Evolutionary conservation across 805 yeast genomes (phyloP).

Genomic region (Candida insectorum): DNA sequence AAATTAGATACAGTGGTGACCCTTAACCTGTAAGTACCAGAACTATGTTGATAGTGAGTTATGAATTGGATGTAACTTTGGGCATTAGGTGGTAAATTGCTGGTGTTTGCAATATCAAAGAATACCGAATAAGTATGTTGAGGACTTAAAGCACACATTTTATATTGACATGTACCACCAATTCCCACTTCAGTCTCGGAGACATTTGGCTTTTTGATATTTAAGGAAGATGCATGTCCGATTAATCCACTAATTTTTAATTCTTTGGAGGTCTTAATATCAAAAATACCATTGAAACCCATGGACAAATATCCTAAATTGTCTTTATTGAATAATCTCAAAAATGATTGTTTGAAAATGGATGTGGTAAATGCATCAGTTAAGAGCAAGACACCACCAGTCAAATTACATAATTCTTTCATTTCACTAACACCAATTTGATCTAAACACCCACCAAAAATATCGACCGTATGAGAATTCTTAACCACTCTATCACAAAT

Average conservation of each 20-base stretch:
- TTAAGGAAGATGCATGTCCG: constrained; percentile 59
- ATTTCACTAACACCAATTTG: constrained; percentile 67
- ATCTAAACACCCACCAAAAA: constrained; percentile 66
- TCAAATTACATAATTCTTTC: constrained; percentile 53
- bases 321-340: constrained; percentile 44
- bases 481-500: constrained; percentile 46
- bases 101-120: constrained; percentile 47
- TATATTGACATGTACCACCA: constrained; percentile 90
- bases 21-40: constrained; percentile 53
- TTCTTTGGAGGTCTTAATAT: constrained; percentile 49
- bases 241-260: constrained; percentile 56
- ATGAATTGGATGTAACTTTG: constrained; percentile 48
- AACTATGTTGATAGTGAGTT: constrained; percentile 60
- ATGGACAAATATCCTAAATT: constrained; percentile 38
- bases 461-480: constrained; percentile 53
- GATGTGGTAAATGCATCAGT: constrained; percentile 66
- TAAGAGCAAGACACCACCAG: constrained; percentile 63
- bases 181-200: constrained; percentile 92
- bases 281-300: constrained; percentile 61
- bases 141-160: constrained; percentile 57
- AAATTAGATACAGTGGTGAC: constrained; percentile 57
- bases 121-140: constrained; percentile 58
- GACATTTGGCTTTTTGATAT: constrained; percentile 66
- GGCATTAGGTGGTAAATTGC: constrained; percentile 22
- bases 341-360: constrained; percentile 63